A percentile compares a stretch with the other conserved stretches of the same genome.
Evolutionary conservation across 805 yeast species (phyloP).

Genomic region (Wickerhamiella cacticola): DNA sequence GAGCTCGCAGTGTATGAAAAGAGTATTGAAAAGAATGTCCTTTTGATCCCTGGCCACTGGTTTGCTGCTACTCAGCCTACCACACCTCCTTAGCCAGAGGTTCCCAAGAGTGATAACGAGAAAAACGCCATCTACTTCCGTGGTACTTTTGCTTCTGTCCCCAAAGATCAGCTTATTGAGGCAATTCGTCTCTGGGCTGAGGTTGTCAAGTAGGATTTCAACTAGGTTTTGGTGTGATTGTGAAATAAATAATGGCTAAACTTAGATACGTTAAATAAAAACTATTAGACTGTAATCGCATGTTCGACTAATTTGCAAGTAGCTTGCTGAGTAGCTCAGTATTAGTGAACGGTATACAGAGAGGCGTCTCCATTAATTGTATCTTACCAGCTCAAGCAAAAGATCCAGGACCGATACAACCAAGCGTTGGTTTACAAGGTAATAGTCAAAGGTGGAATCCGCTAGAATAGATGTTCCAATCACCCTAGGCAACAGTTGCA

Average conservation of each 20-base stretch:
- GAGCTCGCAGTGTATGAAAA: constrained; percentile 29
- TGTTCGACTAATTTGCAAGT: too few species aligned
- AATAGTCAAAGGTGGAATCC: constrained; percentile 6
- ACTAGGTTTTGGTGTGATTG: too few species aligned
- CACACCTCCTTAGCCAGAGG: constrained; percentile 19
- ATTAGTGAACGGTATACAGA: background rate
- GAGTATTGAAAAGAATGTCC: constrained; percentile 28
- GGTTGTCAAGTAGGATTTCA: constrained; percentile 6
- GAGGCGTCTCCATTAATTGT: background rate
- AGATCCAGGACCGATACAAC: constrained; percentile 4
- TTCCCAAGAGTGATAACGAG: constrained; percentile 22
- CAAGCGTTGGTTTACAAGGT: constrained; percentile 5
- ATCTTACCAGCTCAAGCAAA: constrained; percentile 1
- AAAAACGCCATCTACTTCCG: constrained; percentile 31
- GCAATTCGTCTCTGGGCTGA: constrained; percentile 30
- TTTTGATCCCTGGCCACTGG: constrained; percentile 35
- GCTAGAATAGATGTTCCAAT: background rate
- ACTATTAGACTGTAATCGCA: too few species aligned
- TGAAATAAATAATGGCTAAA: too few species aligned
- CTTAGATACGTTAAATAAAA: too few species aligned
- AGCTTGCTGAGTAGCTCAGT: too few species aligned
- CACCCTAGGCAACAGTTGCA: background rate
- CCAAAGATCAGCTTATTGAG: constrained; percentile 26
- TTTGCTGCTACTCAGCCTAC: constrained; percentile 24
- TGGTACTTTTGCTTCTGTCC: constrained; percentile 35